phyloP scores from a whole-genome alignment of 352 stramenopile species.

The Elongisporangium senticosum region DNA sequence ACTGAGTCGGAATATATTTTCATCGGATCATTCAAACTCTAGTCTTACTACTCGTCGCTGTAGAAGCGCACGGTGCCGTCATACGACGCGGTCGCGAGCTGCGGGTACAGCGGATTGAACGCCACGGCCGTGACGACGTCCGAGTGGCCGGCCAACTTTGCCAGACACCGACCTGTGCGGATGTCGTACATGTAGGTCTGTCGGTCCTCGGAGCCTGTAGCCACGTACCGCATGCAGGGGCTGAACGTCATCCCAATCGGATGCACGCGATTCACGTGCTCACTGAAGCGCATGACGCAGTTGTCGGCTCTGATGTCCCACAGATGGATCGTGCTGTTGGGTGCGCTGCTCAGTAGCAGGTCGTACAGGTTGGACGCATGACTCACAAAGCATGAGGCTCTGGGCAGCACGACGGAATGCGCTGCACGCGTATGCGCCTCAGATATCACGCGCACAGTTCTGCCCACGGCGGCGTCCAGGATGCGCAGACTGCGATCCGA shows the following conservation, averaged over 20 bases:
- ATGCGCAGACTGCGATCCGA: conserved; percentile 75
- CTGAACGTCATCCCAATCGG: conserved; percentile 68
- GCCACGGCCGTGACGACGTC: conserved; percentile 77
- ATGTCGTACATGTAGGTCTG: conserved; percentile 83
- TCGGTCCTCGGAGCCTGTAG: conserved; percentile 83
- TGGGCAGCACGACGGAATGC: conserved; percentile 63
- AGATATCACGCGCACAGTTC: conserved; percentile 48
- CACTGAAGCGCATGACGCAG: conserved; percentile 76
- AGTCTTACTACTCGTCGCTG: conserved; percentile 6
- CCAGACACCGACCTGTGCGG: conserved; percentile 53
- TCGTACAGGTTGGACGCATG: conserved; percentile 80
- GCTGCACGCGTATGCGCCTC: conserved; percentile 56
- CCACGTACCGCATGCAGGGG: conserved; percentile 88
- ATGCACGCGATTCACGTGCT: conserved; percentile 84
- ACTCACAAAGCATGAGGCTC: conserved; percentile 58
- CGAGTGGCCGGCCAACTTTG: conserved; percentile 55
- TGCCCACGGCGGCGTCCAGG: conserved; percentile 59
- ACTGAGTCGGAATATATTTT: neutral
- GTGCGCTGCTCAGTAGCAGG: conserved; percentile 68
- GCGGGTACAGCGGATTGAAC: conserved; percentile 73
- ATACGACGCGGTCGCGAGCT: conserved; percentile 79
- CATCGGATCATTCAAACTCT: neutral
- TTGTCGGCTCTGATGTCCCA: conserved; percentile 87
- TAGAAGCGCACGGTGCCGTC: conserved; percentile 71
- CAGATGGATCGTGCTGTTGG: conserved; percentile 65